These are phyloP conservation scores for Moesziomyces globuligerus DNA, from an alignment of 1,284 basidiomycete genomes.

Conservation along the genomic window DNA sequence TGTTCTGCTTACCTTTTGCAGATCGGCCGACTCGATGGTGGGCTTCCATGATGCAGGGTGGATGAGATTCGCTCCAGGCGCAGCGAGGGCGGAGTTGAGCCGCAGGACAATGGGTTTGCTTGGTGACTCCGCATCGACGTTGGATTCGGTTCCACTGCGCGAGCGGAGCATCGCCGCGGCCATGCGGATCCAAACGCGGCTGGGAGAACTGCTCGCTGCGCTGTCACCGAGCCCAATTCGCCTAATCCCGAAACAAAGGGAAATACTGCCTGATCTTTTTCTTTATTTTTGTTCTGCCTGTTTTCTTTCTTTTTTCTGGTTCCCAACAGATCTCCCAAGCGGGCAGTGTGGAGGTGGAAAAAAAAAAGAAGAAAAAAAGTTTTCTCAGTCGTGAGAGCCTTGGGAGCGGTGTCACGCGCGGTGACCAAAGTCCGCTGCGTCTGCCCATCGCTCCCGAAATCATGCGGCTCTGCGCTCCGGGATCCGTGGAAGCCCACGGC, in stretches of 20 bases:
- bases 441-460: constrained; percentile 1
- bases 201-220: not conserved
- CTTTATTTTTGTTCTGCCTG: not conserved
- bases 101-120: not conserved
- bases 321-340: not conserved
- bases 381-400: not conserved
- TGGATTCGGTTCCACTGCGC: not conserved
- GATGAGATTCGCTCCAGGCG: not conserved
- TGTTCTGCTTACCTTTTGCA: not conserved
- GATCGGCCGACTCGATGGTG: not conserved
- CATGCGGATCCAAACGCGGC: not conserved
- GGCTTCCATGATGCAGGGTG: not conserved
- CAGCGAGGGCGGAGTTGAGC: not conserved
- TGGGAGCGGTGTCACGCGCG: no score
- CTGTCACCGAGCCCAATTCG: not conserved
- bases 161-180: no score
- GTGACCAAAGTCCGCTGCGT: not conserved
- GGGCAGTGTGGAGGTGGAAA: not conserved
- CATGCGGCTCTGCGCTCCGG: not conserved
- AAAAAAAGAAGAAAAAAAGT: not conserved
- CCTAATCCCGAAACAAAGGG: not conserved
- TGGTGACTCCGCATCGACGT: not conserved
- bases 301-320: not conserved
- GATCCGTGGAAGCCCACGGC: not conserved
- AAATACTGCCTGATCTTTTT: not conserved